Conservation (phyloP, 495 filamentous ascomycete species). For the Lepidopterella palustris region DNA sequence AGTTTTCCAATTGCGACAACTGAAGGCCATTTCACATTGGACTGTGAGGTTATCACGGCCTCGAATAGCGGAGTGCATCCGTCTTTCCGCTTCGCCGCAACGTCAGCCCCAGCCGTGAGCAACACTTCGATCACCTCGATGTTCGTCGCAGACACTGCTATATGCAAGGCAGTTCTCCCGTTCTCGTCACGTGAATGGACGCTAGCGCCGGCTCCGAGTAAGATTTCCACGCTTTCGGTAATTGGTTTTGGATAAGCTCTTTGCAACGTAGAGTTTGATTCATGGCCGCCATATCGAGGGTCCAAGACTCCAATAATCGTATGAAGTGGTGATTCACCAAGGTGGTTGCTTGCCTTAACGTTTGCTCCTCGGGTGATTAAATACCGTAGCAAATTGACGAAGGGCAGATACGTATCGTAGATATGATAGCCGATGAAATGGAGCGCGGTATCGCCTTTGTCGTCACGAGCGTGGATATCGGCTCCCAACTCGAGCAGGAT, state of each 20-base stretch:
- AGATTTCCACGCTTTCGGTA: neutral
- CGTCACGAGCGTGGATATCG: neutral
- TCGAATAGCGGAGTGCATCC: neutral
- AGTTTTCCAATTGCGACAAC: neutral
- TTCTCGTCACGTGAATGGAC: neutral
- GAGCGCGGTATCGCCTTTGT: neutral
- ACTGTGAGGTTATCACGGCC: neutral
- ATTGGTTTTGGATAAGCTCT: neutral
- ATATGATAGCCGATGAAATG: neutral
- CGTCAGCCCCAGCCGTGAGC: neutral
- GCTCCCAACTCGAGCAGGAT: neutral
- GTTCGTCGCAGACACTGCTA: neutral
- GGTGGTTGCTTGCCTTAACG: neutral
- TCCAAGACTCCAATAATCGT: neutral
- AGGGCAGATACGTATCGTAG: neutral
- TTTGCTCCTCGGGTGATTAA: neutral
- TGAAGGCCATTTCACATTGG: neutral
- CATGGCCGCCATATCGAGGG: neutral
- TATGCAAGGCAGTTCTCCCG: neutral
- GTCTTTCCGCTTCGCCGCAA: neutral
- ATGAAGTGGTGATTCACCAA: neutral
- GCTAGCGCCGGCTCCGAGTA: neutral
- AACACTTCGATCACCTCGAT: neutral
- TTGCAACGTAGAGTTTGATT: neutral
- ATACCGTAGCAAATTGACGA: neutral